Evolutionary conservation across 495 filamentous ascomycete species (phyloP), one percentile per base, ranked within the genome.

Genomic region (Barbatosphaeria neglecta): DNA sequence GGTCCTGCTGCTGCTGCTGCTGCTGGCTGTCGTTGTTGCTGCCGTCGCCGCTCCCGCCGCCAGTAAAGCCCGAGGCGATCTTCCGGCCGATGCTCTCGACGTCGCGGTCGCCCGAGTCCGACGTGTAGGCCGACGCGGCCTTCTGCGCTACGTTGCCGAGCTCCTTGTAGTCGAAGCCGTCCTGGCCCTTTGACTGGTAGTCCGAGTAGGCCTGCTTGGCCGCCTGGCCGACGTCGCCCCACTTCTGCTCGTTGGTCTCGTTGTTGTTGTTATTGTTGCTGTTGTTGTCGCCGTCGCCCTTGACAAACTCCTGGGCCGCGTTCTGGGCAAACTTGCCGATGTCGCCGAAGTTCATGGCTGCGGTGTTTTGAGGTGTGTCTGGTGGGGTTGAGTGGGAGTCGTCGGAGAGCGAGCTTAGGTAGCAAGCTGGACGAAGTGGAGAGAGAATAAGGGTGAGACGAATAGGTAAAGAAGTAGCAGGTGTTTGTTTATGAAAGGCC

Each of bases 91-190:
- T 43, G 17, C 24, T 24, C 33, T 42, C 16, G 9, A 38, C 22
- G 23, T 54, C 52, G 3, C 45, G 22, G 41, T 50, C 50, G 43
- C 44, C 48, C 11, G 45, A 48, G 3, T 45, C 37, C 13, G 35
- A 10, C 33, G 41, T 28, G 41, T 54, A 54, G 3, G 48, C 52
- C 19, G 44, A 27, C 18, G 35, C 44, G 0, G 52, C 48, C 52
- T 50, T 48, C 48, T 48, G 41, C 24, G 48, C 52, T 3, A 54
- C 47, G 8, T 37, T 27, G 28, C 52, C 52, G 28, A 54, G 22
- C 45, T 50, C 42, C 16, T 35, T 24, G 43, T 54, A 54, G 45
- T 49, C 41, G 5, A 37, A 4, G 39, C 40, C 25, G 19, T 56
- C 41, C 46, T 41, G 25, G 15, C 35, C 20, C 17, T 35, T 27